Evolutionary conservation across 306 rosid species (phyloP).

Genomic region (Dalbergia cultrata): DNA sequence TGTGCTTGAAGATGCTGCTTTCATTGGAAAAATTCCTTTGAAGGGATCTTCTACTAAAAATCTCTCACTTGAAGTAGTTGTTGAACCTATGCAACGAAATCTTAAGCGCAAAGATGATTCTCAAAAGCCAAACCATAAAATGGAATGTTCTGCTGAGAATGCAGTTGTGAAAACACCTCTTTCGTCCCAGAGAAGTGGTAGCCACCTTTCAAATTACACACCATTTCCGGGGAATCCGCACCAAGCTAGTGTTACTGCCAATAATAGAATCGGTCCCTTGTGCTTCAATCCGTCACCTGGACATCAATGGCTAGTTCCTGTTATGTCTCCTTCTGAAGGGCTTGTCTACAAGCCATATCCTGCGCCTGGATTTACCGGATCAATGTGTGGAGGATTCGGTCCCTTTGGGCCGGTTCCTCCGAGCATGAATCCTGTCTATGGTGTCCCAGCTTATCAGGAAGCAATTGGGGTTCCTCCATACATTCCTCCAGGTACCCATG

Average conservation of each 20-base stretch:
- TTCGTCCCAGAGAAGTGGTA: conserved; percentile 53
- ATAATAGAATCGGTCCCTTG: conserved; percentile 60
- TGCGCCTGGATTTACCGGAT: conserved; percentile 59
- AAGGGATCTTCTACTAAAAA: conserved; percentile 55
- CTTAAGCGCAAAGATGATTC: conserved; percentile 48
- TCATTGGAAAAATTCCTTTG: conserved; percentile 57
- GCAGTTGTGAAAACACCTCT: conserved; percentile 63
- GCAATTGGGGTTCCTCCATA: conserved; percentile 54
- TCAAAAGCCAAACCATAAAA: conserved; percentile 59
- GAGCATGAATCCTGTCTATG: conserved; percentile 57
- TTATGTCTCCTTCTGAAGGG: conserved; percentile 88
- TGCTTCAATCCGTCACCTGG: conserved; percentile 67
- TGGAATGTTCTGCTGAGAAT: conserved; percentile 78
- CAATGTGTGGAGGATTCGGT: conserved; percentile 62
- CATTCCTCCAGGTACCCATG: conserved; percentile 48
- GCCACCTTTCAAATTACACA: conserved; percentile 57
- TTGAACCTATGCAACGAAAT: conserved; percentile 43
- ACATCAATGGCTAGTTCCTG: conserved; percentile 81
- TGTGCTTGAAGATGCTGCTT: conserved; percentile 68
- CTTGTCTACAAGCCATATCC: conserved; percentile 83
- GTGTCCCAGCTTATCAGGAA: conserved; percentile 59
- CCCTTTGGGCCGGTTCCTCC: conserved; percentile 58
- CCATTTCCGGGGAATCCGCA: conserved; percentile 52
- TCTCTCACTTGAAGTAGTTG: conserved; percentile 46
- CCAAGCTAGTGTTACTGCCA: conserved; percentile 46